A percentile compares a stretch with the other conserved stretches of the same genome.
Conservation (phyloP, 164 flowering plant species). For the Tetrastigma voinierianum region DNA sequence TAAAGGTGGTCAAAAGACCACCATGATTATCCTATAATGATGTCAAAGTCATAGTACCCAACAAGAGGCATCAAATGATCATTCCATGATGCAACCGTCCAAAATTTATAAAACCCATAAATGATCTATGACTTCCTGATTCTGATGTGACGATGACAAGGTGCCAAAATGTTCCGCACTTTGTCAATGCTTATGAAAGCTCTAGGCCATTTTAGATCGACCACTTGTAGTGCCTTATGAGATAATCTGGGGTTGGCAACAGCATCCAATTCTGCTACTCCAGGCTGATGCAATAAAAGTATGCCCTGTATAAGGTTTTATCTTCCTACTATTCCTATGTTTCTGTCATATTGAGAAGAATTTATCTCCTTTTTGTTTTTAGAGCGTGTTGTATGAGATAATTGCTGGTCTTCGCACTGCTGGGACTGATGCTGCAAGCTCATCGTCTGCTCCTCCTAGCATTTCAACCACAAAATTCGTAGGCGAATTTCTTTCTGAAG, state of each 20-base stretch:
- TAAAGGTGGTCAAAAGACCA: neutral
- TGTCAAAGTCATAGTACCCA: neutral
- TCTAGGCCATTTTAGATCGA: too few species aligned
- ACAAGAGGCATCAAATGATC: neutral
- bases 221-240: too few species aligned
- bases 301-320: neutral
- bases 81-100: neutral
- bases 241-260: neutral
- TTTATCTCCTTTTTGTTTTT: slow-evolving; percentile 5
- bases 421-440: slow-evolving; percentile 65
- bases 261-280: neutral
- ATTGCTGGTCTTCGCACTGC: slow-evolving; percentile 57
- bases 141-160: neutral
- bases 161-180: too few species aligned
- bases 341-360: neutral
- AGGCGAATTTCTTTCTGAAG: slow-evolving; percentile 55
- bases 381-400: slow-evolving; percentile 78
- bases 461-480: slow-evolving; percentile 44
- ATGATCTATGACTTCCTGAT: neutral
- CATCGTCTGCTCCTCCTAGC: slow-evolving; percentile 64
- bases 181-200: too few species aligned
- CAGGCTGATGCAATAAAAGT: neutral
- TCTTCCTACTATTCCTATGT: neutral
- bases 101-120: neutral
- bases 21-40: neutral